phyloP scores from a whole-genome alignment of 164 flowering plant genomes.

The Chimonanthus praecox region DNA sequence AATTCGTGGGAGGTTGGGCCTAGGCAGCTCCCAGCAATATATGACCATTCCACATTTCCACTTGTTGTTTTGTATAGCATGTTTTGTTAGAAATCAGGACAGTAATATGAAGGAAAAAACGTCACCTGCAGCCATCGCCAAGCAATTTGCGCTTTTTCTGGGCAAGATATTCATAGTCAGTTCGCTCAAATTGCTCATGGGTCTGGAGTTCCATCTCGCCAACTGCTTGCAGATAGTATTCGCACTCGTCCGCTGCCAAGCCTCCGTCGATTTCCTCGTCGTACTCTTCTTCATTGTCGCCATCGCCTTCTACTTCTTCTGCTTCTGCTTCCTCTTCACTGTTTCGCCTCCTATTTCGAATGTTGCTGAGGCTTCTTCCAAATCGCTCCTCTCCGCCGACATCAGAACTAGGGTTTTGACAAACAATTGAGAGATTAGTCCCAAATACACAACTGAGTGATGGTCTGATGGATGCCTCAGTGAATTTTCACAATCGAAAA shows the following conservation, averaged over 20 bases:
- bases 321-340: neutral
- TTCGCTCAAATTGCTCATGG: slow-evolving; percentile 52
- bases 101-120: neutral
- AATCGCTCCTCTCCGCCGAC: neutral
- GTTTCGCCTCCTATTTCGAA: neutral
- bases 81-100: too few species aligned
- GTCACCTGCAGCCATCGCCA: slow-evolving; percentile 14
- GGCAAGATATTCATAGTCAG: slow-evolving; percentile 61
- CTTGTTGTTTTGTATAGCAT: too few species aligned
- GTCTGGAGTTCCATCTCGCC: slow-evolving; percentile 41
- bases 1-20: too few species aligned
- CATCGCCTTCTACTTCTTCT: slow-evolving; percentile 10
- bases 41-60: too few species aligned
- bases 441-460: too few species aligned
- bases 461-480: too few species aligned
- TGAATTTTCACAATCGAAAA: too few species aligned
- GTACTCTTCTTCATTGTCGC: slow-evolving; percentile 23
- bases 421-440: too few species aligned
- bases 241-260: slow-evolving; percentile 35
- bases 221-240: slow-evolving; percentile 31
- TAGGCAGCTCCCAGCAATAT: too few species aligned
- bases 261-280: slow-evolving; percentile 28
- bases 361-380: neutral
- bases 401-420: neutral
- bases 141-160: slow-evolving; percentile 54